Conservation (phyloP, 2,329 filamentous ascomycete species). For the Karstenula rhodostoma region DNA sequence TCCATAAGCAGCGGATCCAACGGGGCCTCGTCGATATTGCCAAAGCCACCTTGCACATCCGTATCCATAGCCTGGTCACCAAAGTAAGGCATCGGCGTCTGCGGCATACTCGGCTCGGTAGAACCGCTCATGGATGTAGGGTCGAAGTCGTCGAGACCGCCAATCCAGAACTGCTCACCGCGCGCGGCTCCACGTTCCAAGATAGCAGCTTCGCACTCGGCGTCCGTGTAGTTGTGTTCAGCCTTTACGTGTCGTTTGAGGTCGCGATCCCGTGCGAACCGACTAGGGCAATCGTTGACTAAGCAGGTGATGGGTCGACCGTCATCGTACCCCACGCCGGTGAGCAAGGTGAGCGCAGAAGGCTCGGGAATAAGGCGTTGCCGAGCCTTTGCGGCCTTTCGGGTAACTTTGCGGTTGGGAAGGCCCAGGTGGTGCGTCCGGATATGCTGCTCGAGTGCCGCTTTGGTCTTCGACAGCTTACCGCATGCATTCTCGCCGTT, state of each 20-base stretch:
- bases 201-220: slow-evolving; percentile 49
- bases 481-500: slow-evolving; percentile 74
- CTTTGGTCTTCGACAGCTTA: slow-evolving; percentile 77
- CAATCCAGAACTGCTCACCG: slow-evolving; percentile 58
- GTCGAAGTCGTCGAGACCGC: slow-evolving; percentile 45
- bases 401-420: slow-evolving; percentile 47
- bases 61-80: slow-evolving; percentile 17
- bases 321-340: slow-evolving; percentile 63
- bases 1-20: not conserved
- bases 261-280: slow-evolving; percentile 66
- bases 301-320: slow-evolving; percentile 62
- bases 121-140: slow-evolving; percentile 32
- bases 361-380: slow-evolving; percentile 37
- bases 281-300: slow-evolving; percentile 58
- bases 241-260: slow-evolving; percentile 62
- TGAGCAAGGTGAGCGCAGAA: slow-evolving; percentile 57
- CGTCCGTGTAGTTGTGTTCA: slow-evolving; percentile 48
- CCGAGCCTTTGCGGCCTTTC: slow-evolving; percentile 51
- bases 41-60: slow-evolving; percentile 7
- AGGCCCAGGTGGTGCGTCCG: slow-evolving; percentile 81
- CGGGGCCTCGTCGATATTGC: slow-evolving; percentile 13
- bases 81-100: slow-evolving; percentile 41
- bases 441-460: slow-evolving; percentile 82
- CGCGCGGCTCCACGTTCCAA: slow-evolving; percentile 50
- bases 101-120: slow-evolving; percentile 40